Conservation (phyloP, 139 green algal genomes). For the Dunaliella primolecta region DNA sequence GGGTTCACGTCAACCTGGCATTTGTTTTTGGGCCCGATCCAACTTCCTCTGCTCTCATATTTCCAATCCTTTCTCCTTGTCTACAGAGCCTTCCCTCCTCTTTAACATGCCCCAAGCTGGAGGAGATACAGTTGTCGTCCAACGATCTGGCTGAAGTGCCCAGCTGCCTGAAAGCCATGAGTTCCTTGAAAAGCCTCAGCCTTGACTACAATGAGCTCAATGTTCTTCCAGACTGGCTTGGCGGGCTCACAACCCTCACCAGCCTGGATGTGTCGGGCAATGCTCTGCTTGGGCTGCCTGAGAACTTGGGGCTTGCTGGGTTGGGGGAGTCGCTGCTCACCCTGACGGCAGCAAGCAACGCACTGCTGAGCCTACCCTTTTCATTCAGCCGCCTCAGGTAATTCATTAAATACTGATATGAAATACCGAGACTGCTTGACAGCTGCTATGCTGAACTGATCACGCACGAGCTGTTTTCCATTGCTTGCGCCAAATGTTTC, state of each 20-base stretch:
- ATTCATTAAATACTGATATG: too few relatives aligned
- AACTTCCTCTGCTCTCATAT: too few relatives aligned
- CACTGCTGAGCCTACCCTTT: not conserved
- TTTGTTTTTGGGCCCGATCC: too few relatives aligned
- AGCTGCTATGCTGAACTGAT: too few relatives aligned
- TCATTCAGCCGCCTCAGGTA: slow-evolving; percentile 20
- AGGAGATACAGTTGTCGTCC: slow-evolving; percentile 16
- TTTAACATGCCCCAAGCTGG: not conserved
- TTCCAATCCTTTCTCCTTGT: too few relatives aligned
- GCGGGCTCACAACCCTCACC: slow-evolving; percentile 20
- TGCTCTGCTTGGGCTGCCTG: slow-evolving; percentile 45
- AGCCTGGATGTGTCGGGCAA: slow-evolving; percentile 53
- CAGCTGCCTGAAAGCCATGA: slow-evolving; percentile 15
- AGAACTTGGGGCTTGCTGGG: not conserved
- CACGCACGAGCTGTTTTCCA: too few relatives aligned
- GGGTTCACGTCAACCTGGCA: too few relatives aligned
- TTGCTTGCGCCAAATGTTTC: too few relatives aligned
- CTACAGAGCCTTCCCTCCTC: not conserved
- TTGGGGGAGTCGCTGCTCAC: not conserved
- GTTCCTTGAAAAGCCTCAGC: slow-evolving; percentile 34
- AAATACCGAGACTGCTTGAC: too few relatives aligned
- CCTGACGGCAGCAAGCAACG: slow-evolving; percentile 1
- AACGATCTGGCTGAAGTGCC: slow-evolving; percentile 37
- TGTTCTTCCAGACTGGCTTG: slow-evolving; percentile 19
- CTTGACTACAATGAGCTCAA: slow-evolving; percentile 56